phyloP scores from a whole-genome alignment of 2,329 filamentous ascomycete genomes.

The Colletotrichum incanum region DNA sequence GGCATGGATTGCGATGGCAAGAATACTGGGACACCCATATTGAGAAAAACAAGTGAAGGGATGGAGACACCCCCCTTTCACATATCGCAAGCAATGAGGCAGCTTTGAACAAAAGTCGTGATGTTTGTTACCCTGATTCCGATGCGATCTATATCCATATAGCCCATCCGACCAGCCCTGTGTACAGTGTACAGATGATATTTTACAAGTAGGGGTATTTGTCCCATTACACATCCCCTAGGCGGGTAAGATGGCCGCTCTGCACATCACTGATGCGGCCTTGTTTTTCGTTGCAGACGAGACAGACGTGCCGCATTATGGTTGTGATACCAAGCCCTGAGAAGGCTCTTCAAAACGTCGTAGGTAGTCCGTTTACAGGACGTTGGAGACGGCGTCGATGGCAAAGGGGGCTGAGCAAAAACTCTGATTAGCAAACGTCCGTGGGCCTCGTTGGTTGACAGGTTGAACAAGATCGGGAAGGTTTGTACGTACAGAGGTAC shows the following conservation, averaged over 20 bases:
- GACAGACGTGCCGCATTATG: neutral
- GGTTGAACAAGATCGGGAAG: neutral
- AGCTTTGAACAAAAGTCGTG: conserved; percentile 25
- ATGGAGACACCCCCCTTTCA: neutral
- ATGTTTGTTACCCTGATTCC: conserved; percentile 18
- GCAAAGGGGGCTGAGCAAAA: conserved; percentile 69
- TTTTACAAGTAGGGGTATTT: conserved; percentile 38
- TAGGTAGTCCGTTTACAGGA: conserved; percentile 54
- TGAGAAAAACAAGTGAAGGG: neutral
- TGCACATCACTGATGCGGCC: neutral
- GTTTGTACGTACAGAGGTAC: conserved; percentile 78
- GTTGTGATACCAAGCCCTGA: neutral
- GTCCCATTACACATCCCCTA: conserved; percentile 30
- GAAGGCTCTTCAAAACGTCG: neutral
- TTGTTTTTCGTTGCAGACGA: neutral
- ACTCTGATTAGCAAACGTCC: neutral
- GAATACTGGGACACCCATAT: neutral
- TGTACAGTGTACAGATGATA: conserved; percentile 41
- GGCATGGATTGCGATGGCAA: neutral
- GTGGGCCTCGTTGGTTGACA: neutral
- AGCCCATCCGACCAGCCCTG: conserved; percentile 27
- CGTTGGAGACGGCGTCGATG: conserved; percentile 66
- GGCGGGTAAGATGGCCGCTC: conserved; percentile 8
- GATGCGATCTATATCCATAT: conserved; percentile 31
- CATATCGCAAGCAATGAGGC: neutral